phyloP scores from a whole-genome alignment of 129 eudicot genomes.

The Silybum marianum region DNA sequence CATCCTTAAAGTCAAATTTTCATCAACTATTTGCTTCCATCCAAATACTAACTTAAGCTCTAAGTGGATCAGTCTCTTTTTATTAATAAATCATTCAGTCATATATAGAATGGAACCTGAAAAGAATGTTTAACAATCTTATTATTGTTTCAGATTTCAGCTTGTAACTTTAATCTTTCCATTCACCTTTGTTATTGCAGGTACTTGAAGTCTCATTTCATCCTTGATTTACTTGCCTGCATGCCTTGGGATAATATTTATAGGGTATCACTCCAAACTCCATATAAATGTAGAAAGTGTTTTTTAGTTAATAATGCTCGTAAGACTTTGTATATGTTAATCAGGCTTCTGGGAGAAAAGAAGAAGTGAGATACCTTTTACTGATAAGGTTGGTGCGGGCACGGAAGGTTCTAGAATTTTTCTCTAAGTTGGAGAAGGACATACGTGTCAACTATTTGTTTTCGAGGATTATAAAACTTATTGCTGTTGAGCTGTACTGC shows the following conservation, averaged over 20 bases:
- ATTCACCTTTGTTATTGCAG: constrained; percentile 33
- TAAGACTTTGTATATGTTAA: background rate
- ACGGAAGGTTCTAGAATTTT: constrained; percentile 57
- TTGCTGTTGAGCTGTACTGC: constrained; percentile 84
- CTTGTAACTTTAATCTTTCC: background rate
- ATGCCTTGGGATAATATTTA: constrained; percentile 91
- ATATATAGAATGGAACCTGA: background rate
- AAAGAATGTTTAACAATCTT: background rate
- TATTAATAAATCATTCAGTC: background rate
- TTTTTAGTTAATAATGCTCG: constrained; percentile 4
- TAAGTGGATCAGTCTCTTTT: background rate
- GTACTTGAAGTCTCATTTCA: constrained; percentile 79
- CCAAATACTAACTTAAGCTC: background rate
- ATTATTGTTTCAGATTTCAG: background rate
- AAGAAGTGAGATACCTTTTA: constrained; percentile 76
- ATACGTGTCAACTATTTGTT: constrained; percentile 81
- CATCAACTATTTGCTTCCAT: background rate
- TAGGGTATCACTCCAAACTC: constrained; percentile 47
- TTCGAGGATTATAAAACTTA: constrained; percentile 77
- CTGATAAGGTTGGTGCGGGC: constrained; percentile 77
- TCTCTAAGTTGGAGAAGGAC: constrained; percentile 75
- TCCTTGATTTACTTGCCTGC: constrained; percentile 74
- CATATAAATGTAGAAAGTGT: background rate
- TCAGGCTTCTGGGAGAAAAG: constrained; percentile 68
- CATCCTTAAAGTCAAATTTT: background rate